Conservation (phyloP, 108 stramenopile genomes). For the Cylindrotheca closterium region DNA sequence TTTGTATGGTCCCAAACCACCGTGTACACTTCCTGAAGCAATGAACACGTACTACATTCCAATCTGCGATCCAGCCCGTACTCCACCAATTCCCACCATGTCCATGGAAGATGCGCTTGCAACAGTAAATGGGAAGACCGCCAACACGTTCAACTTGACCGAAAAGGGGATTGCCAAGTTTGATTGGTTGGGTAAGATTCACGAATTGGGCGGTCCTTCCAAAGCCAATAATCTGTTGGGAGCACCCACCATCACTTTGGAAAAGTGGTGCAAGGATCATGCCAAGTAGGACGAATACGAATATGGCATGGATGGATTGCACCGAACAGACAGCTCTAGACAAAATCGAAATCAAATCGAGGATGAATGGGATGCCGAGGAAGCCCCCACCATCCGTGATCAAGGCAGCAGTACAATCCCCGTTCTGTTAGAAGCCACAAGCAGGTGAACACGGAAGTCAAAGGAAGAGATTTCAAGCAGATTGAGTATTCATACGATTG, state of each 20-base stretch:
- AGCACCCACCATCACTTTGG: neutral
- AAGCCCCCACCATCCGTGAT: too few relatives aligned
- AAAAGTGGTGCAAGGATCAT: neutral
- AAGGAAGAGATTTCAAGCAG: too few relatives aligned
- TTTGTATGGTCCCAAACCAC: slow-evolving; percentile 1
- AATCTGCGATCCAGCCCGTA: neutral
- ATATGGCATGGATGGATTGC: too few relatives aligned
- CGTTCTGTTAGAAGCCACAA: too few relatives aligned
- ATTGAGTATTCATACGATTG: too few relatives aligned
- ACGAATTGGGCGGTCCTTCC: slow-evolving; percentile 1
- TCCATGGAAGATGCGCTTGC: neutral
- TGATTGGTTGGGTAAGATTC: slow-evolving; percentile 2
- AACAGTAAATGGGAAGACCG: neutral
- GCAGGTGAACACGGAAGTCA: too few relatives aligned
- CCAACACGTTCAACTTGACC: neutral
- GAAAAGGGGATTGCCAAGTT: slow-evolving; percentile 5
- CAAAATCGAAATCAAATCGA: too few relatives aligned
- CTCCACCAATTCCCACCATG: neutral
- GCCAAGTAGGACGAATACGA: neutral
- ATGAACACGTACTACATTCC: neutral
- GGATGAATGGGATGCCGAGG: too few relatives aligned
- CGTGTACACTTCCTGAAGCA: neutral
- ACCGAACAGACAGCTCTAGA: too few relatives aligned
- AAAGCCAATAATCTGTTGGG: neutral
- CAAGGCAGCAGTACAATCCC: too few relatives aligned